These are phyloP conservation scores for Lithocarpus polystachyus DNA, from an alignment of 306 rosid species.

Conservation along the genomic window DNA sequence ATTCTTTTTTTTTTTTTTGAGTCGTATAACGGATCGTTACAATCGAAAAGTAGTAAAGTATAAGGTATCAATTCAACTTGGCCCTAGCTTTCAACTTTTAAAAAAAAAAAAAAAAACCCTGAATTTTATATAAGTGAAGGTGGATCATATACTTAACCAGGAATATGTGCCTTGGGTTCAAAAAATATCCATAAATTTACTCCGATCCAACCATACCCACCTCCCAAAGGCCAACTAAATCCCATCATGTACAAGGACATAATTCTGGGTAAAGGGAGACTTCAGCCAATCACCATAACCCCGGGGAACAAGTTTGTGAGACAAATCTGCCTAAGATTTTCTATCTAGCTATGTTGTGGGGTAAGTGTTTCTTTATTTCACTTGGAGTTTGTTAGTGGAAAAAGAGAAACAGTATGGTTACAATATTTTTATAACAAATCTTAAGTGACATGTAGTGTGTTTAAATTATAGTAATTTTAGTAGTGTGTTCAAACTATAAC, in stretches of 20 bases:
- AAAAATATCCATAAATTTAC: no score
- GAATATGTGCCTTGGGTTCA: background rate
- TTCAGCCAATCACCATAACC: background rate
- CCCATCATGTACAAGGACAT: background rate
- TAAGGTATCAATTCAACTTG: background rate
- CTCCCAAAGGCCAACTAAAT: no score
- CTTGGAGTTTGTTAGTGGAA: no score
- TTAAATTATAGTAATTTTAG: no score
- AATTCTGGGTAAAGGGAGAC: background rate
- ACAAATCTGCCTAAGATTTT: no score
- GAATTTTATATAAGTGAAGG: background rate
- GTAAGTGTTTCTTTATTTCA: no score
- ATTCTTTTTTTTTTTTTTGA: background rate
- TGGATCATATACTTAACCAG: background rate
- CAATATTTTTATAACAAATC: no score
- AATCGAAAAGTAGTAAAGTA: background rate
- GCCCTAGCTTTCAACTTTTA: background rate
- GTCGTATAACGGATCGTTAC: background rate
- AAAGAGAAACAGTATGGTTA: rapidly evolving
- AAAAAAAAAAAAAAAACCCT: background rate
- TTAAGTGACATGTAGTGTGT: rapidly evolving
- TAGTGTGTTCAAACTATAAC: no score
- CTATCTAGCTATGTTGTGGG: no score
- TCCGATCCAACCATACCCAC: no score
- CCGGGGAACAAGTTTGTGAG: background rate